Evolutionary conservation across 1,139 yeast genomes (phyloP), one percentile per base, ranked within the genome.

Genomic region (Geotrichum cucujoidarum): DNA sequence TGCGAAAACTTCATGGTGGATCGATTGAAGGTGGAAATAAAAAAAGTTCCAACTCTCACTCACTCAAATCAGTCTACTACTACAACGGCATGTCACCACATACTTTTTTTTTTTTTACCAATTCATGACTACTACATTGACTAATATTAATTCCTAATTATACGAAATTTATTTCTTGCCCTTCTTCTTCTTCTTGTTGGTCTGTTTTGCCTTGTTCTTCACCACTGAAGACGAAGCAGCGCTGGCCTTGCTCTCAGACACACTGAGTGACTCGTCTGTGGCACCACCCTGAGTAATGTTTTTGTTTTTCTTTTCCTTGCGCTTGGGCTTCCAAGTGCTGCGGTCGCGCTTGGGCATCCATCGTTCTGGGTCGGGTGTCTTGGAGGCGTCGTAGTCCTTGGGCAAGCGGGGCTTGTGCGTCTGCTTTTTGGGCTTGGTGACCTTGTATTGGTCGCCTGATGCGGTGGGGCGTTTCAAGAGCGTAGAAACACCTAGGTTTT

Each of bases 291-390:
- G 89, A 0, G 85, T 77, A 16, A 55, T 74, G 40, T 60, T 65
- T 66, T 76, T 81, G 63, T 69, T 71, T 37, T 64, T 69, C 56
- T 66, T 66, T 39, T 65, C 70, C 55, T 67, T 66, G 62, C 71
- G 71, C 60, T 84, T 82, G 17, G 95, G 88, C 65, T 80, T 86
- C 69, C 85, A 89, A 57, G 82, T 80, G 5, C 89, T 78, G 65
- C 97, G 78, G 63, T 89, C 92, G 60, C 81, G 83, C 75, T 85
- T 62, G 27, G 97, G 95, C 47, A 89, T 68, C 97, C 97, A 90
- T 69, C 97, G 80, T 65, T 90, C 97, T 8, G 76, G 76, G 57
- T 81, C 83, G 1, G 77, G 71, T 17, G 60, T 57, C 47, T 63
- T 67, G 5, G 61, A 55, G 2, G 68, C 59, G 49, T 75, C 79